Evolutionary conservation across 345 rosid species (phyloP).

Genomic region (Abelmoschus esculentus): DNA sequence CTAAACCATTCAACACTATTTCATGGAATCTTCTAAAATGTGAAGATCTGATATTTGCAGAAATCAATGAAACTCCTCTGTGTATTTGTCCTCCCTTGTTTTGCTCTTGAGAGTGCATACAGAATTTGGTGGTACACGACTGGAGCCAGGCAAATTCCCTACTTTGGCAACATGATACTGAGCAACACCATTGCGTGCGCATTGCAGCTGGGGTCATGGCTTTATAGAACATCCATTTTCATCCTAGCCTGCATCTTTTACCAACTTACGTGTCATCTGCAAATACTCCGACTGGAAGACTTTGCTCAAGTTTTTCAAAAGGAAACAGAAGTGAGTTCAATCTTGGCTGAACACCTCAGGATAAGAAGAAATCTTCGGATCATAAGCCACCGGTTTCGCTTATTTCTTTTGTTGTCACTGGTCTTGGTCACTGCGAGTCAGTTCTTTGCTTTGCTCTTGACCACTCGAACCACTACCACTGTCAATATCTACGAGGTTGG

Average conservation of each 20-base stretch:
- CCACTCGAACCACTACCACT: slow-evolving; percentile 43
- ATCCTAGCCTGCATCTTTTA: slow-evolving; percentile 65
- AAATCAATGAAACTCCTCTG: slow-evolving; percentile 58
- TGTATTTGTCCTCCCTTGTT: slow-evolving; percentile 68
- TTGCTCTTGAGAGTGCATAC: slow-evolving; percentile 56
- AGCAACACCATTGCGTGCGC: slow-evolving; percentile 50
- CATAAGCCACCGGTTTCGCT: slow-evolving; percentile 82
- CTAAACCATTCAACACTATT: background rate
- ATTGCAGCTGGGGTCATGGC: slow-evolving; percentile 78
- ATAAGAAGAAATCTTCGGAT: slow-evolving; percentile 53
- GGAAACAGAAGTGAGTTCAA: slow-evolving; percentile 61
- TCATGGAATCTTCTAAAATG: background rate
- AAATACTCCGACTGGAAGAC: slow-evolving; percentile 61
- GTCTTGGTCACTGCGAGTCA: slow-evolving; percentile 70
- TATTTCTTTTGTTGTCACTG: slow-evolving; percentile 52
- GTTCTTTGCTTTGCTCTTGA: slow-evolving; percentile 53
- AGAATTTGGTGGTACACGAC: slow-evolving; percentile 88
- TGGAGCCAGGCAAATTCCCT: slow-evolving; percentile 56
- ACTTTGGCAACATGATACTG: slow-evolving; percentile 33
- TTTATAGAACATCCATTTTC: slow-evolving; percentile 64
- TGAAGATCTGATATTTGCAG: slow-evolving; percentile 30
- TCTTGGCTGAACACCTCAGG: slow-evolving; percentile 54
- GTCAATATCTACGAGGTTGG: slow-evolving; percentile 73
- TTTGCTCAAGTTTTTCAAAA: slow-evolving; percentile 64
- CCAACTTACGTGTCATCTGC: slow-evolving; percentile 60